Conservation (phyloP, 345 rosid species). For the Syzygium grande region DNA sequence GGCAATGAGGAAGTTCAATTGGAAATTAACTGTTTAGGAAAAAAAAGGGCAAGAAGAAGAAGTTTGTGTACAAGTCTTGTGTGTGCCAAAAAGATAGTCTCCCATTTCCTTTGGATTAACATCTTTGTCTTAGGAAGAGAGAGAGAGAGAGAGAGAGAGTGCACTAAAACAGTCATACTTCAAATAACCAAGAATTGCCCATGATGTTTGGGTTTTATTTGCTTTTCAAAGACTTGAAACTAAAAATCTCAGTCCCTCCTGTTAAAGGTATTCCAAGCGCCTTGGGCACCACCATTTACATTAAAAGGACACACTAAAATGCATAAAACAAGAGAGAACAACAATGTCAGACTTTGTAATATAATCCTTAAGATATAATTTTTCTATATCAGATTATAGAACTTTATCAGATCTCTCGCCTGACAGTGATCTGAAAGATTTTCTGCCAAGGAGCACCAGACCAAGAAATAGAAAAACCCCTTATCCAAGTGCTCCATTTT, state of each 20-base stretch:
- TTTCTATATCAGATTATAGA: conserved; percentile 31
- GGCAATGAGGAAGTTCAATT: neutral
- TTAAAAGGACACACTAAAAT: neutral
- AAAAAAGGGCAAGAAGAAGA: neutral
- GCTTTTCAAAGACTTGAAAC: neutral
- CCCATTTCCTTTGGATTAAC: neutral
- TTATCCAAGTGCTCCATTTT: neutral
- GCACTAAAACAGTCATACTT: neutral
- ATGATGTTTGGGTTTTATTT: neutral
- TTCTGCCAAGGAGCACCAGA: conserved; percentile 20
- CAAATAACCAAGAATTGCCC: neutral
- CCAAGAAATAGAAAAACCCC: neutral
- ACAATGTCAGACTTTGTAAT: conserved; percentile 23
- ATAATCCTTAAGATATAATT: neutral
- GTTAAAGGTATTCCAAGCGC: neutral
- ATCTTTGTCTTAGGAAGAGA: neutral
- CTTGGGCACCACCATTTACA: neutral
- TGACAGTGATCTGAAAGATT: conserved; percentile 33
- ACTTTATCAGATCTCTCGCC: conserved; percentile 3
- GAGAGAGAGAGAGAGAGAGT: neutral
- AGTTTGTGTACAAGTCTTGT: neutral
- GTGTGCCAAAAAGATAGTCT: neutral
- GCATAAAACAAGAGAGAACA: conserved; percentile 4
- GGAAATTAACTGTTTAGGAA: neutral
- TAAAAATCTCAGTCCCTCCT: neutral